Evolutionary conservation across 1,284 basidiomycete genomes (phyloP).

Genomic region (Lignosus rhinocerotis): DNA sequence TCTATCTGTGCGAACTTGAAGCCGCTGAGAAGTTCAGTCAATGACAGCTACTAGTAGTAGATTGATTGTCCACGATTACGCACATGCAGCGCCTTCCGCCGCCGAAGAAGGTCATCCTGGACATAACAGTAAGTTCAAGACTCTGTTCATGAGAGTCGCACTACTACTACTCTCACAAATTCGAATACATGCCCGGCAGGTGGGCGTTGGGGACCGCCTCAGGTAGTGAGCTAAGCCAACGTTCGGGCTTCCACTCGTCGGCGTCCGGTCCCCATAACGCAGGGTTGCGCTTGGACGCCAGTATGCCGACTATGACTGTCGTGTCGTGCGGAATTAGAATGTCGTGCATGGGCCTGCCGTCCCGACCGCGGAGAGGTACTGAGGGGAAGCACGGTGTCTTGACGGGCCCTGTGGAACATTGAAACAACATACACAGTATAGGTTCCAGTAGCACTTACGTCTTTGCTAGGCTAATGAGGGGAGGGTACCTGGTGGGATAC

Average conservation of each 20-base stretch:
- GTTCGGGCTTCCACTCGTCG: conserved; percentile 10
- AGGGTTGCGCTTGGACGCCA: conserved; percentile 6
- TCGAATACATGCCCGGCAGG: conserved; percentile 8
- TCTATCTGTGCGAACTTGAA: conserved; percentile 20
- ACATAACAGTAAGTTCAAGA: not conserved
- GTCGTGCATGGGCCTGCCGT: conserved; percentile 14
- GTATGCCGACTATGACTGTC: conserved; percentile 8
- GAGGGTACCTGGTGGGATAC: not conserved
- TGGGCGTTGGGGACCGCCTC: conserved; percentile 2
- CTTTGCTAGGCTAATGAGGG: not conserved
- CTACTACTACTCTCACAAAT: not conserved
- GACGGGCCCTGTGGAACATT: not conserved
- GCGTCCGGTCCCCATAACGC: conserved; percentile 9
- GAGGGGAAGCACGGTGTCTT: conserved; percentile 3
- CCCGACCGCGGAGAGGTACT: conserved; percentile 4
- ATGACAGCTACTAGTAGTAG: too few relatives aligned
- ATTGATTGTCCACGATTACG: conserved; percentile 1
- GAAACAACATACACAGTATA: not conserved
- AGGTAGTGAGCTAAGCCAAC: conserved; percentile 6
- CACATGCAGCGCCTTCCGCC: conserved; percentile 34
- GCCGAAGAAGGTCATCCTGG: conserved; percentile 35
- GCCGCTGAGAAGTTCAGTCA: conserved; percentile 1
- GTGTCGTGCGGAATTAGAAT: conserved; percentile 11
- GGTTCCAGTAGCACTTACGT: not conserved
- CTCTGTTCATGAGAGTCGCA: too few relatives aligned